Base-by-base conservation (phyloP, 2,329 filamentous ascomycete genomes). In the Didymella keratinophila region DNA sequence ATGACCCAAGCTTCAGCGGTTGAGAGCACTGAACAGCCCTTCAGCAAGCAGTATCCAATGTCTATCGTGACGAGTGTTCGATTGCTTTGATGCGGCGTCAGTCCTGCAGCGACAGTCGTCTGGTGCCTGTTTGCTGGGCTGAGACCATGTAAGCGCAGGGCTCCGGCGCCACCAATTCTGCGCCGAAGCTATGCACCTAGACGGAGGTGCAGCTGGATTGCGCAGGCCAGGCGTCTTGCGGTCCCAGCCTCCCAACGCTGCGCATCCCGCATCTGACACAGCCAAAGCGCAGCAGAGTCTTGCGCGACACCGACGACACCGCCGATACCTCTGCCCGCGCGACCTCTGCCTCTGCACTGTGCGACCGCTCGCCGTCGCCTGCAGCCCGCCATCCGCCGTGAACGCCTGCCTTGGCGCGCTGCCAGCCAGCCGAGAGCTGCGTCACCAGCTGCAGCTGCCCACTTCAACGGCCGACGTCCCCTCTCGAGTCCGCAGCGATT, bases 381-480 rank as follows among this genome's bases (percentile, higher is more conserved):
- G 36, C 36, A 39, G 36, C 32, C 32, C 32, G 32, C 36, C 36
- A 18, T 39, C 36, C 36, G 36, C 36, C 36, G 51, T 60, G 61
- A 69, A 65, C 63, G 47, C 28, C 50, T 30, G 23, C 44, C 62
- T 68, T 68, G 64, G 67, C 70, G 56, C 42, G 51, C 62, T 36
- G 20, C 42, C 62, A 32, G 20, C 43, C 43, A 12, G 18, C 52
- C 52, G 44, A 32, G 27, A 20, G 46, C 56, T 72, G 70, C 70
- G 66, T 70, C 69, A 69, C 68, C 62, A 58, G 54, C 47, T 46
- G 25, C 48, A 20, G 25, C 48, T 43, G 45, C 30, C 46, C 46
- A 32, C 46, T 21, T 44, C 4, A n/a, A 30, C 47, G 20, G 42
- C 34, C 34, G 16, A 14, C 46, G 47, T 20, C 34, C 34, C 9